These are phyloP conservation scores for Malania oleifera DNA, from an alignment of 164 flowering plant genomes.

Conservation along the genomic window DNA sequence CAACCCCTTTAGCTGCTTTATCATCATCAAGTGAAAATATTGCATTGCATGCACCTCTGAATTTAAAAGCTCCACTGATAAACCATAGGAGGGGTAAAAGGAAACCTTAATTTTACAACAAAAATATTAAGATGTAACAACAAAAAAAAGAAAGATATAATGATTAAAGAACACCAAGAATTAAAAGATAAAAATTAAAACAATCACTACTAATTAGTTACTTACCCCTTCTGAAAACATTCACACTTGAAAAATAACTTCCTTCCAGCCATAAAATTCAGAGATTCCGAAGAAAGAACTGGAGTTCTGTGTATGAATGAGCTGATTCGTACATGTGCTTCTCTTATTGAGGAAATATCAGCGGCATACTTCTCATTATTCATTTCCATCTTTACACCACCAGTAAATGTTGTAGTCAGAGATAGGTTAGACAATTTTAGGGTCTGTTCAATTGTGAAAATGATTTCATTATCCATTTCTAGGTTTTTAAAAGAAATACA, in stretches of 20 bases:
- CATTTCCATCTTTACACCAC: constrained; percentile 28
- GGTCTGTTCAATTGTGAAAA: too few relatives aligned
- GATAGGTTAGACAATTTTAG: too few relatives aligned
- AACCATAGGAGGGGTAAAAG: constrained; percentile 4
- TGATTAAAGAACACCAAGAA: neutral
- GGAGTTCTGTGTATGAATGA: constrained; percentile 64
- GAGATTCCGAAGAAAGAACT: constrained; percentile 55
- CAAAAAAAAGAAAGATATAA: neutral
- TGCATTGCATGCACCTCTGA: constrained; percentile 97
- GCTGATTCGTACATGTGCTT: constrained; percentile 60
- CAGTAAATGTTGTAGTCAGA: too few relatives aligned
- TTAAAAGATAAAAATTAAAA: neutral
- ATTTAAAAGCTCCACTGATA: constrained; percentile 81
- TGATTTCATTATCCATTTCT: too few relatives aligned
- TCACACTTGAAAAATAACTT: constrained; percentile 76
- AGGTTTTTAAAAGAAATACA: too few relatives aligned
- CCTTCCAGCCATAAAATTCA: constrained; percentile 68
- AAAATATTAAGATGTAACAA: neutral
- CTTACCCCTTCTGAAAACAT: constrained; percentile 90
- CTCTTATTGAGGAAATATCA: constrained; percentile 63
- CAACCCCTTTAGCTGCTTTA: constrained; percentile 78
- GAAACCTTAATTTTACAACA: neutral
- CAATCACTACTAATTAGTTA: constrained; percentile 4
- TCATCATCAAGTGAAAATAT: constrained; percentile 63
- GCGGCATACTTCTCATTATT: constrained; percentile 57